Base-by-base conservation (phyloP, 192 early-diverging fungal genomes). In the Thamnidium elegans region DNA sequence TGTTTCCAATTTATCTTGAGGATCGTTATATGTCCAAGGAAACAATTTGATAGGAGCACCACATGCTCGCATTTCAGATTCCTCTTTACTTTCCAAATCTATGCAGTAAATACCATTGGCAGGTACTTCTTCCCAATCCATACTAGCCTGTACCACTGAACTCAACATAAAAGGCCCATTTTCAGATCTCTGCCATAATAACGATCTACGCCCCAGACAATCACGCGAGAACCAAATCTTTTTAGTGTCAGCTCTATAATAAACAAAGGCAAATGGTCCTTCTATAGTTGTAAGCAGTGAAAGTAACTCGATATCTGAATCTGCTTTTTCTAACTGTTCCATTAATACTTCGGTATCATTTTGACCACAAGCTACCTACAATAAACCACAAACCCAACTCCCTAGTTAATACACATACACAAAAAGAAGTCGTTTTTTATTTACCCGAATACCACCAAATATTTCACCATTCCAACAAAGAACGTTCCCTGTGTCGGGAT, bases 391-490 rank as follows among this genome's bases (percentile, higher is more conserved):
- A n/a, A n/a, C n/a, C n/a, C n/a, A n/a, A n/a, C n/a, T n/a, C n/a
- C n/a, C n/a, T 48, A 11, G 55, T 76, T 11, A 7, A 23, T 17
- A 53, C 46, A 36, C 45, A 47, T 62, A 17, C 26, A 50, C n/a
- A 62, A 6, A 48, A 0, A 65, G 31, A 39, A 44, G n/a, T 26
- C 26, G 1, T 11, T n/a, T 32, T 23, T 3, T 10, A 42, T 32
- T 66, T 30, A 91, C 82, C 26, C 83, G 68, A 3, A 92, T 70
- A 0, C 92, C 93, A 46, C 77, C 83, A 79, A 94, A 97, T 21
- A 96, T 82, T 68, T 97, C 95, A 23, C 95, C 95, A 72, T 97
- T 97, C 90, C 89, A 92, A 70, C 84, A 78, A 15, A 91, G 70
- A 15, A 89, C 61, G 50, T 89, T 78, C 19, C 78, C 72, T 14